Evolutionary conservation across 2,329 filamentous ascomycete genomes (phyloP), one percentile per base, ranked within the genome.

Genomic region (Chalaropsis thielavioides): DNA sequence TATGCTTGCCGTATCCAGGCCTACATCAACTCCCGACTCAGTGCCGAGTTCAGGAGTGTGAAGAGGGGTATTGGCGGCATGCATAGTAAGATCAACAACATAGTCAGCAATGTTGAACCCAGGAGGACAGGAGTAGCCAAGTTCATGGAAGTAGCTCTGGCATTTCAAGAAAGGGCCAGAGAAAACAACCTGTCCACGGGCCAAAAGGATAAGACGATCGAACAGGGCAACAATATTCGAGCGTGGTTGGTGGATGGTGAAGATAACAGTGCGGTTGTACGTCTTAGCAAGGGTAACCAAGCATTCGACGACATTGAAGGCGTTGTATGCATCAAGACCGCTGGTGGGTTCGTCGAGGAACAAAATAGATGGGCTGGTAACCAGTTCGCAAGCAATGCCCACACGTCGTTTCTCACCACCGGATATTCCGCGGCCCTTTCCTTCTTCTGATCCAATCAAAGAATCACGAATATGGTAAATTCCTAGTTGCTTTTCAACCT

Each of bases 31-130:
- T 58, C 35, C 77, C 2, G 80, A 82, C 68, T 89, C 86, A 5
- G 75, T 72, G 44, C 80, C 67, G 10, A 77, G 74, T 15, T 81
- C 82, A 64, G 86, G 83, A 41, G 86, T 82, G 31, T 72, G 41
- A 2, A 83, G 76, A 6, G 81, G 77, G 22, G 79, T 82, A 56
- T 81, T 79, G 66, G 89, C 84, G 27, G 91, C 92, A 73, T 99
- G 94, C 92, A 99, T 97, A 0, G 94, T 97, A 49, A 99, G 80
- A 73, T 99, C 94, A 38, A 99, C 92, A 4, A 99, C 83, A 72
- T 96, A 99, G 74, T 99, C 94, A 3, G 94, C 94, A 74, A 99
- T 97, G 72, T 99, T 99, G 81, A 97, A 99, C 1, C 95, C 95
- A 27, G 92, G 88, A 11, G 94, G 94, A 72, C 95, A 99, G 61